Base-by-base conservation (phyloP, 176 grass and related monocot species). In the Phyllostachys edulis region DNA sequence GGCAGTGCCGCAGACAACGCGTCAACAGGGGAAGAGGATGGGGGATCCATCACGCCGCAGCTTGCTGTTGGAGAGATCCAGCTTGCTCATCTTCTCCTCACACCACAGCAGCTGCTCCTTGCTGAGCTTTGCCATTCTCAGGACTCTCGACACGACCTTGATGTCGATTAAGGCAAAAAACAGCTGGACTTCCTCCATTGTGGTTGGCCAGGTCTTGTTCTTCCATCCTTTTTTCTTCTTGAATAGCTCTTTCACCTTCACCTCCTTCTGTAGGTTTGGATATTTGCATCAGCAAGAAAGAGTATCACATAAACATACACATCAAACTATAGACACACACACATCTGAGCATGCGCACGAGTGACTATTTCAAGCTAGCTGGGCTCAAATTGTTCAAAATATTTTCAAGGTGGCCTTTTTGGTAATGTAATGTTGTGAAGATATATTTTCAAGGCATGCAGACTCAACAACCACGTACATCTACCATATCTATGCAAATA, bases 51-150 rank as follows among this genome's bases (percentile, higher is more conserved):
- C 96, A 1, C 96, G 89, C 38, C 90, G 84, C 23, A 99, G 85
- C 69, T 90, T 90, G 84, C 87, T 89, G 49, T 92, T 88, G 0
- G 91, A 92, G 69, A 99, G 80, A 80, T 96, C 96, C 7, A 99
- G 74, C 87, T 99, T 99, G 78, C 96, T 96, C 96, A 99, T 96
- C 88, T 99, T 99, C 87, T 99, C 96, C 75, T 98, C 96, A 14
- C 96, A 99, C 96, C 96, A 99, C 40, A 99, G 87, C 21, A 99
- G 81, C 86, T 96, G 96, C 89, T 92, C 93, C 89, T 96, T 96
- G 81, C 93, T 96, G 26, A 99, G 85, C 51, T 90, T 85, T 10
- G 50, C 87, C 96, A 99, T 92, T 56, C 86, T 89, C 81, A 99
- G 80, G 13, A 99, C 93, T 75, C 96, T 88, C 1, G 91, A 90